Conservation (phyloP, 176 grass and related monocot genomes). For the Chrysopogon serrulatus region DNA sequence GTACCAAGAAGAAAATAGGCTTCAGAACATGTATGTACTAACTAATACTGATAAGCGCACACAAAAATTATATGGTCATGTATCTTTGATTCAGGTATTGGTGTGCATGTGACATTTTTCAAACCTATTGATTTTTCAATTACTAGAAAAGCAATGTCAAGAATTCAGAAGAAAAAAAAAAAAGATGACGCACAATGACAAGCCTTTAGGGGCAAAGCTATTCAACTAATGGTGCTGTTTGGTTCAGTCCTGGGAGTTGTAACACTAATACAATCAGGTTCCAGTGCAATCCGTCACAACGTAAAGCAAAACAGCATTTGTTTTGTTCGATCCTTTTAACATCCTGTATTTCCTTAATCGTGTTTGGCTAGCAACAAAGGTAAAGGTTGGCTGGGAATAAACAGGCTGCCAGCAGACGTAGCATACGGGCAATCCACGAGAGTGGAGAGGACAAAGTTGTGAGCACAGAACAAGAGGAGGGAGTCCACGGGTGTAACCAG, state of each 20-base stretch:
- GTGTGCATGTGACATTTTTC: neutral
- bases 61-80: neutral
- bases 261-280: neutral
- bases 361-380: neutral
- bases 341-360: neutral
- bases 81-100: neutral
- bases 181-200: neutral
- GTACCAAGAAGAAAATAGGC: constrained; percentile 11
- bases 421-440: neutral
- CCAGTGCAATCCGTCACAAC: neutral
- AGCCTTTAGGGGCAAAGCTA: neutral
- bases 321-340: neutral
- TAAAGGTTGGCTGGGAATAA: neutral
- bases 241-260: neutral
- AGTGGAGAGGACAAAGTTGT: neutral
- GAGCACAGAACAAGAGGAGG: neutral
- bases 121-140: neutral
- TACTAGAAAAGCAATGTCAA: neutral
- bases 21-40: constrained; percentile 16
- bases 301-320: neutral
- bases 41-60: neutral
- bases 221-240: neutral
- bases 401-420: neutral
- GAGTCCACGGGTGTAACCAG: no score
- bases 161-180: neutral